Percentiles rank a stretch among this genome's conserved stretches.
These are phyloP conservation scores for Aspergillus phoenicis DNA, from an alignment of 2,329 filamentous ascomycete species.

Conservation along the genomic window DNA sequence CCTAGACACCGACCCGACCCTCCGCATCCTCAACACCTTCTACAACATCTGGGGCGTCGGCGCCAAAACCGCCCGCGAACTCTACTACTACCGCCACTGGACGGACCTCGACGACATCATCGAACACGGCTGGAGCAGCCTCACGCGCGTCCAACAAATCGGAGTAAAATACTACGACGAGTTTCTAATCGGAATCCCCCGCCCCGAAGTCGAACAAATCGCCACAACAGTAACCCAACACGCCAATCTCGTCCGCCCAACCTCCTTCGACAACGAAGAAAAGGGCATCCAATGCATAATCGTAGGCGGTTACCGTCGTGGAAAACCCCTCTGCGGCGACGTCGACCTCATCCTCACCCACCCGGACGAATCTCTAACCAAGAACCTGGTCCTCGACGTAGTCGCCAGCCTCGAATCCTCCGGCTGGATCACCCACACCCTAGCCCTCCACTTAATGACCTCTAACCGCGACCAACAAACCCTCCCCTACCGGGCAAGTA, in stretches of 20 bases:
- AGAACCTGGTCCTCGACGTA: conserved; percentile 70
- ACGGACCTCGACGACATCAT: conserved; percentile 82
- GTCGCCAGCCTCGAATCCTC: conserved; percentile 69
- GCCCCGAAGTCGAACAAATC: conserved; percentile 73
- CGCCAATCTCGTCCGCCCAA: conserved; percentile 62
- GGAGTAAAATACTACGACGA: conserved; percentile 94
- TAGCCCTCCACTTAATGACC: conserved; percentile 69
- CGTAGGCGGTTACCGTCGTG: conserved; percentile 79
- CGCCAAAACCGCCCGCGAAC: conserved; percentile 75
- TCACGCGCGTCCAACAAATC: conserved; percentile 85
- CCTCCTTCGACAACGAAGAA: conserved; percentile 21
- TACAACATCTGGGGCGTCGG: conserved; percentile 93
- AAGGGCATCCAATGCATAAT: conserved; percentile 62
- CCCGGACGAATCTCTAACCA: conserved; percentile 68
- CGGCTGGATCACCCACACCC: conserved; percentile 77
- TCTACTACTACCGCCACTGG: conserved; percentile 77
- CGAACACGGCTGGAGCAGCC: conserved; percentile 73
- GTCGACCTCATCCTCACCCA: conserved; percentile 86
- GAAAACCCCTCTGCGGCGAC: conserved; percentile 73
- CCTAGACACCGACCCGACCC: conserved; percentile 64
- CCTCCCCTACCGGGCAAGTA: conserved; percentile 54
- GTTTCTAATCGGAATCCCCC: conserved; percentile 70
- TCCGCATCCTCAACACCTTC: conserved; percentile 69
- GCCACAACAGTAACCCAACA: conserved; percentile 64
- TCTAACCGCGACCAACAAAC: conserved; percentile 72